Evolutionary conservation across 1,139 yeast species (phyloP), one percentile per base, ranked within the genome.

Genomic region (Blastobotrys indianensis): DNA sequence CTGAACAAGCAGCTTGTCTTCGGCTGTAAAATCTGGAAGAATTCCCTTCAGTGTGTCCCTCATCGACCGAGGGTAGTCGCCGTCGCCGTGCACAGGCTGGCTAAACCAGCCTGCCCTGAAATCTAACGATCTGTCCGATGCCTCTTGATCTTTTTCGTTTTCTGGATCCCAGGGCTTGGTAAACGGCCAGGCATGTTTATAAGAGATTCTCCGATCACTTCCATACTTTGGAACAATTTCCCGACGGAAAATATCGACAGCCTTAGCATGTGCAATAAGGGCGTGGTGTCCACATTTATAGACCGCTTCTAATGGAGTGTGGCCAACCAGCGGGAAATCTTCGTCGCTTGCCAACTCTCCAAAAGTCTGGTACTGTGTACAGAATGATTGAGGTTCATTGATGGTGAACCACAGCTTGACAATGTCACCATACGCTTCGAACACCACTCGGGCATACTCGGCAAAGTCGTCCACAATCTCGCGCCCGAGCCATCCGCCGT

Each of bases 391-490:
- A 5, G 71, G 72, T 45, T 68, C 70, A 49, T 68, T 67, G 49
- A 64, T 51, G 2, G 68, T 62, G 44, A 68, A 51, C 63, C 66
- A 67, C 13, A 59, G 41, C 11, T 64, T 62, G 16, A 67, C 71
- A 45, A 66, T 59, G 38, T 65, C 66, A 11, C 66, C 66, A 45
- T 56, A 59, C 38, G 65, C 66, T 28, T 65, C 51, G 47, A 67
- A 59, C 23, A 67, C 59, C 15, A 62, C 59, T 36, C 63, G 58
- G 32, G 70, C 67, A 49, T 66, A 68, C 43, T 61, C 54, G 30
- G 58, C 66, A 52, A 66, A 68, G 29, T 66, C 69, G 9, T 65
- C 65, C 11, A 65, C 64, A 41, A 67, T 60, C 9, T 54, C 53
- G 1, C 54, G 56, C 44, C 58, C 53, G 8, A 54, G 54, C 53